Evolutionary conservation across 2,329 filamentous ascomycete genomes (phyloP).

Genomic region (Apiospora hydei): DNA sequence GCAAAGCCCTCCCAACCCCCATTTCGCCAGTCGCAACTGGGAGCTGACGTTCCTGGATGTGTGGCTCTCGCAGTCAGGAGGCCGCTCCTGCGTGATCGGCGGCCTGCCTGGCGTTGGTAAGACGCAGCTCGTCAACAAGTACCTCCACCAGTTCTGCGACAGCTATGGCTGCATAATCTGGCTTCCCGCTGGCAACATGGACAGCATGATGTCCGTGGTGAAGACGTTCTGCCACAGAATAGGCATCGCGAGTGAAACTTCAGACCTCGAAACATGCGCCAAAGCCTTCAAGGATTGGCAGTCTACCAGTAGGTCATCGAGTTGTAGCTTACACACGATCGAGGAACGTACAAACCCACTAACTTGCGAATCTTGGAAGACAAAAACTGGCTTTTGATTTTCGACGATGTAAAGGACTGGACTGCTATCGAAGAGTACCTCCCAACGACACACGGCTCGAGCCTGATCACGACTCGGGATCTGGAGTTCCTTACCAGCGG

Average conservation of each 20-base stretch:
- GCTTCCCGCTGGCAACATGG: not conserved
- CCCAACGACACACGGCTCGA: not conserved
- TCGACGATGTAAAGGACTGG: not conserved
- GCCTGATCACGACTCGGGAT: conserved; percentile 1
- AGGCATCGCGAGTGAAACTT: not conserved
- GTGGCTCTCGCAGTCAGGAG: not conserved
- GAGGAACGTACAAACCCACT: not conserved
- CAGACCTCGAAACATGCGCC: not conserved
- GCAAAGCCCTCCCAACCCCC: not conserved
- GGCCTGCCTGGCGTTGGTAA: conserved; percentile 8
- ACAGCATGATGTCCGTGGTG: not conserved
- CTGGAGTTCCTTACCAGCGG: not conserved
- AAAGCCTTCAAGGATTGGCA: not conserved
- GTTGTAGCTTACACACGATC: not conserved
- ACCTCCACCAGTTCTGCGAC: not conserved
- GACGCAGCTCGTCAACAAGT: conserved; percentile 16
- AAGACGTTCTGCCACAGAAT: not conserved
- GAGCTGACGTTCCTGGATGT: not conserved
- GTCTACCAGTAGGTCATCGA: not conserved
- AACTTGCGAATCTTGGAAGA: not conserved
- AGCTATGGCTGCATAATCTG: not conserved
- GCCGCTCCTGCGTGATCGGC: not conserved
- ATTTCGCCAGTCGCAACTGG: not conserved
- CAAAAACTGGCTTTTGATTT: conserved; percentile 14
- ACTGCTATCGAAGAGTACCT: not conserved